Conservation (phyloP, 2,329 filamentous ascomycete species). For the Colletotrichum sp. region DNA sequence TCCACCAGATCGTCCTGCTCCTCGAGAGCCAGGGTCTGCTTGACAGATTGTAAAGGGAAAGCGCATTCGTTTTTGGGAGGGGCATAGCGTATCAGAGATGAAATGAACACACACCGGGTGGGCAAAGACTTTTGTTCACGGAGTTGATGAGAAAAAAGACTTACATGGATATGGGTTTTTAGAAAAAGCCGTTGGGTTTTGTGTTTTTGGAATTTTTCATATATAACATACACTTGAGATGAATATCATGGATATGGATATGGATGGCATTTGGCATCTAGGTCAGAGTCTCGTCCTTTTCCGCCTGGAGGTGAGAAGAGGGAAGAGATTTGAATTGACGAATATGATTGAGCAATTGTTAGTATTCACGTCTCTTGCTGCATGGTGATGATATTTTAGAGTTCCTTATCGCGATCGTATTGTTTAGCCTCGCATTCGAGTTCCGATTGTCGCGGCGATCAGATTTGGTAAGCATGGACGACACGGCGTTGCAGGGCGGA, state of each 20-base stretch:
- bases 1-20: conserved; percentile 95
- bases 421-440: background rate
- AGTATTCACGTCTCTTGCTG: background rate
- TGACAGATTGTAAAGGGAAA: conserved; percentile 62
- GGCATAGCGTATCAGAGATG: background rate
- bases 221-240: background rate
- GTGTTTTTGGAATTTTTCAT: background rate
- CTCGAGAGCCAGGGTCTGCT: conserved; percentile 89
- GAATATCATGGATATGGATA: background rate
- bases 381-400: background rate
- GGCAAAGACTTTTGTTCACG: background rate
- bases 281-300: background rate
- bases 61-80: background rate
- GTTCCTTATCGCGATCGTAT: background rate
- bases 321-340: background rate
- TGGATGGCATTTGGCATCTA: background rate
- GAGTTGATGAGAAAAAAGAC: background rate
- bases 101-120: background rate
- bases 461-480: background rate
- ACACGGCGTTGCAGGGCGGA: background rate
- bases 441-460: background rate
- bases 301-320: background rate
- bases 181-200: background rate
- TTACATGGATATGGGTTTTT: background rate
- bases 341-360: background rate